A percentile compares a stretch with the other conserved stretches of the same genome.
Conservation (phyloP, 2,329 filamentous ascomycete species). For the Microascus cirrosus region DNA sequence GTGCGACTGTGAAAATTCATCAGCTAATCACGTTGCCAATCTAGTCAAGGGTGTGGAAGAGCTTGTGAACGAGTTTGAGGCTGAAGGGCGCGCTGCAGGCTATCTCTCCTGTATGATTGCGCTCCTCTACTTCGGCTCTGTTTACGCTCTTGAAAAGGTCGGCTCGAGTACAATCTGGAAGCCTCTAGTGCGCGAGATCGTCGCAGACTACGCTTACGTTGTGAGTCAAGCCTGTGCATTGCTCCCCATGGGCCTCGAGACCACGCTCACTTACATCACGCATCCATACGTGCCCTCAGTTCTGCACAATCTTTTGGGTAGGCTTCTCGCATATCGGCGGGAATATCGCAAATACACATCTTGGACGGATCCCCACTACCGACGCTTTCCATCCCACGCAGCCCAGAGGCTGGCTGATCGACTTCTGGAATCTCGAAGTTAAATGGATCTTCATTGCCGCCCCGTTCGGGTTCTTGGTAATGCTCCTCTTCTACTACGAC, state of each 20-base stretch:
- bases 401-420: conserved; percentile 33
- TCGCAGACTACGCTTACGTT: conserved; percentile 41
- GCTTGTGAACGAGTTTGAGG: conserved; percentile 36
- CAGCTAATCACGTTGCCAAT: no score
- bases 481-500: conserved; percentile 45
- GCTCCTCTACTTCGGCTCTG: conserved; percentile 31
- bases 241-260: no score
- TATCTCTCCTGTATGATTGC: conserved; percentile 25
- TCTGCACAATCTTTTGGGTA: no score
- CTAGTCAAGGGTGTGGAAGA: conserved; percentile 45
- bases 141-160: conserved; percentile 36
- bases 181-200: conserved; percentile 28
- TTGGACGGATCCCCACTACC: conserved; percentile 27
- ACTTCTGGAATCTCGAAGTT: conserved; percentile 38
- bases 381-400: conserved; percentile 34
- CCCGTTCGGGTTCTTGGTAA: conserved; percentile 40
- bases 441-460: conserved; percentile 41
- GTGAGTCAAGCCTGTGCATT: conserved; percentile 13
- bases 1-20: neutral
- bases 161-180: conserved; percentile 30
- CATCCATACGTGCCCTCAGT: no score
- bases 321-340: no score
- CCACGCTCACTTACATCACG: conserved; percentile 7
- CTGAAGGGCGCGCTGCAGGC: conserved; percentile 22
- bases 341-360: neutral